A percentile compares a stretch with the other conserved stretches of the same genome.
phyloP scores from a whole-genome alignment of 2,329 filamentous ascomycete genomes.

The Pezicula carpinea region DNA sequence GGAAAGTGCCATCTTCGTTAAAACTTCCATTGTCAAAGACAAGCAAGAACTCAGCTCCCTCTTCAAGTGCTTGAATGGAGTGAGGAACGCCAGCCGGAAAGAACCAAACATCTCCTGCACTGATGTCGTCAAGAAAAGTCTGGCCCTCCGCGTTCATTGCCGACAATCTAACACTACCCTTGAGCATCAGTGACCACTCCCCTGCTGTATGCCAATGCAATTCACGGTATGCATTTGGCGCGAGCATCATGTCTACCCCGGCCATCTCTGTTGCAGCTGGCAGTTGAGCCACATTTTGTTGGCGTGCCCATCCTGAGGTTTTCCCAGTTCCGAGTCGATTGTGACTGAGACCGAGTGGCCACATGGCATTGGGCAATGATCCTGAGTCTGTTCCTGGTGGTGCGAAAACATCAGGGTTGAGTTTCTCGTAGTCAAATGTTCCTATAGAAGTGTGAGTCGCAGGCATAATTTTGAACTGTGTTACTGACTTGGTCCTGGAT shows the following conservation, averaged over 20 bases:
- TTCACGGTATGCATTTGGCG: constrained; percentile 55
- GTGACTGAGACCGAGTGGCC: constrained; percentile 49
- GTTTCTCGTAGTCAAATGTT: constrained; percentile 44
- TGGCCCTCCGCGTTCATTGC: constrained; percentile 48
- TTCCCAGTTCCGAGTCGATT: constrained; percentile 35
- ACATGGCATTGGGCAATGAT: constrained; percentile 41
- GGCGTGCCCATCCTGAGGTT: constrained; percentile 48
- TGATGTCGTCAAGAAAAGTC: constrained; percentile 43
- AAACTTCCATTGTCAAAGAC: constrained; percentile 56
- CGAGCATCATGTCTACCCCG: constrained; percentile 54
- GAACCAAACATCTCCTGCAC: constrained; percentile 49
- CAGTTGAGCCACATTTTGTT: constrained; percentile 49
- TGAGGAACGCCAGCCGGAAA: constrained; percentile 46
- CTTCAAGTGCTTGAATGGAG: constrained; percentile 49
- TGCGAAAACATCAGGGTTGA: constrained; percentile 50
- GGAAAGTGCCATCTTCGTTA: constrained; percentile 55
- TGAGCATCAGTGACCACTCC: constrained; percentile 49
- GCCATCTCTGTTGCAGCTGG: constrained; percentile 45
- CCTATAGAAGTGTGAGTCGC: constrained; percentile 14
- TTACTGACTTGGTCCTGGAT: constrained; percentile 40
- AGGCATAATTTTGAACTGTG: not conserved
- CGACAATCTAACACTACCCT: constrained; percentile 46
- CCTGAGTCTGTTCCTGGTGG: constrained; percentile 50
- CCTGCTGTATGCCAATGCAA: constrained; percentile 57
- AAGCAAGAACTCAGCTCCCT: constrained; percentile 53